A percentile compares a stretch with the other conserved stretches of the same genome.
Conservation (phyloP, 495 filamentous ascomycete species). For the Physcia stellaris region DNA sequence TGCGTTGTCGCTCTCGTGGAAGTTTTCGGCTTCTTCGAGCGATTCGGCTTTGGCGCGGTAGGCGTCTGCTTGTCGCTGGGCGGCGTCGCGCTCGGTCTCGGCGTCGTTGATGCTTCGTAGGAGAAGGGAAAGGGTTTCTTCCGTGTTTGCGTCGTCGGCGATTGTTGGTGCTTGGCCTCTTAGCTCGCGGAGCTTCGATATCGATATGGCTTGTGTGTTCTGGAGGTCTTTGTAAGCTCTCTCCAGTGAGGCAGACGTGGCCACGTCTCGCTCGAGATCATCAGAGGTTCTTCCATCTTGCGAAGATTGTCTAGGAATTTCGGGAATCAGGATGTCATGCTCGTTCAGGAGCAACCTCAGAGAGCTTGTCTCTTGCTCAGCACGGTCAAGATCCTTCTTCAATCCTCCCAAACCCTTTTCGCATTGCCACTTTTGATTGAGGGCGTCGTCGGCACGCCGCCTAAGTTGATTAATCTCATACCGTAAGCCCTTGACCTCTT, state of each 20-base stretch:
- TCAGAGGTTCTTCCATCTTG: conserved; percentile 23
- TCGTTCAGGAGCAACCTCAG: conserved; percentile 70
- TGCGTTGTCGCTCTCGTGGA: conserved; percentile 48
- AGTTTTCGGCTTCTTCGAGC: conserved; percentile 44
- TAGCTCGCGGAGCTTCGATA: conserved; percentile 23
- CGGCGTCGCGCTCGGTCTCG: conserved; percentile 59
- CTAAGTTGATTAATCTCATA: conserved; percentile 77
- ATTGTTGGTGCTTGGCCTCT: conserved; percentile 16
- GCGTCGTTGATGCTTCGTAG: conserved; percentile 50
- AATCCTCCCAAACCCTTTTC: conserved; percentile 85
- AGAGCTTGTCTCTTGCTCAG: conserved; percentile 79
- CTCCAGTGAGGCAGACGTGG: conserved; percentile 61
- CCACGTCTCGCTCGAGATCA: conserved; percentile 32
- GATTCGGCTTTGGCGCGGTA: conserved; percentile 50
- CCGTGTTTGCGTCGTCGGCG: conserved; percentile 17
- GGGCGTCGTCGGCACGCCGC: conserved; percentile 80
- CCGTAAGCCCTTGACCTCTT: conserved; percentile 63
- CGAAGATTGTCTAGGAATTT: conserved; percentile 24
- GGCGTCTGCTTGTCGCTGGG: conserved; percentile 42
- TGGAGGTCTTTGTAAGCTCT: conserved; percentile 70
- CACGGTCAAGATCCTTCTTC: conserved; percentile 94
- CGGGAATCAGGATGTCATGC: conserved; percentile 64
- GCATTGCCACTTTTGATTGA: conserved; percentile 93
- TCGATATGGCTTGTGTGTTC: conserved; percentile 35
- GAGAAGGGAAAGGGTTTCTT: conserved; percentile 38